phyloP scores from a whole-genome alignment of 257 asterid genomes.

The Jasminum sambac region DNA sequence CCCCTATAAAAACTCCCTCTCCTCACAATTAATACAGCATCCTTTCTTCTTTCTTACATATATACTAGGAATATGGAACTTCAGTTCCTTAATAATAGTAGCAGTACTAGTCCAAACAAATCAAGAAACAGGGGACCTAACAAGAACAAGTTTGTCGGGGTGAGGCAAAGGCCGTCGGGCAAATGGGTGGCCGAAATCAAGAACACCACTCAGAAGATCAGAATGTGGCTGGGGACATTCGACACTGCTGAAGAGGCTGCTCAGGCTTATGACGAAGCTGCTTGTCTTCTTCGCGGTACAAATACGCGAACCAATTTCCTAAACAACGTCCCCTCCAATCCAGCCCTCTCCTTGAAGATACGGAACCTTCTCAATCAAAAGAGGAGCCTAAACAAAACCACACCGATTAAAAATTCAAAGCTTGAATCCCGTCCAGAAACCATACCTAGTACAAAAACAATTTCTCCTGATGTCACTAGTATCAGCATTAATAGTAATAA shows the following conservation, averaged over 20 bases:
- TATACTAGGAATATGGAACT: slow-evolving; percentile 39
- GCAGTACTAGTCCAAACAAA: slow-evolving; percentile 8
- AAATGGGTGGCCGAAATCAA: slow-evolving; percentile 92
- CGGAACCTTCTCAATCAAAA: slow-evolving; percentile 69
- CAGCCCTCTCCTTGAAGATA: slow-evolving; percentile 74
- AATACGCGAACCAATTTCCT: slow-evolving; percentile 73
- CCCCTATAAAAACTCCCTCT: slow-evolving; percentile 39
- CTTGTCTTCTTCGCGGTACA: slow-evolving; percentile 78
- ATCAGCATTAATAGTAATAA: slow-evolving; percentile 22
- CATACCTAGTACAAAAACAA: not conserved
- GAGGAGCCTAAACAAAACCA: slow-evolving; percentile 45
- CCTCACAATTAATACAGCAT: slow-evolving; percentile 28
- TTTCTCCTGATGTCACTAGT: slow-evolving; percentile 23
- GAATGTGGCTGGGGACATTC: slow-evolving; percentile 89
- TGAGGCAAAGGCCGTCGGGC: slow-evolving; percentile 84
- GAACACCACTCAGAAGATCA: slow-evolving; percentile 86
- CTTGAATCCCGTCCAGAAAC: slow-evolving; percentile 20
- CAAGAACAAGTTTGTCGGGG: slow-evolving; percentile 72
- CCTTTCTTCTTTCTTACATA: not conserved
- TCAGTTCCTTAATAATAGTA: slow-evolving; percentile 36
- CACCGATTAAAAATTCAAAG: slow-evolving; percentile 18
- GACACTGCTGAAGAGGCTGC: slow-evolving; percentile 94
- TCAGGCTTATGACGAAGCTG: slow-evolving; percentile 83
- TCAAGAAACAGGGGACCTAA: slow-evolving; percentile 33
- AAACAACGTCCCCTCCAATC: slow-evolving; percentile 56